phyloP scores from a whole-genome alignment of 1,139 yeast genomes.

The Debaryomyces sp. region DNA sequence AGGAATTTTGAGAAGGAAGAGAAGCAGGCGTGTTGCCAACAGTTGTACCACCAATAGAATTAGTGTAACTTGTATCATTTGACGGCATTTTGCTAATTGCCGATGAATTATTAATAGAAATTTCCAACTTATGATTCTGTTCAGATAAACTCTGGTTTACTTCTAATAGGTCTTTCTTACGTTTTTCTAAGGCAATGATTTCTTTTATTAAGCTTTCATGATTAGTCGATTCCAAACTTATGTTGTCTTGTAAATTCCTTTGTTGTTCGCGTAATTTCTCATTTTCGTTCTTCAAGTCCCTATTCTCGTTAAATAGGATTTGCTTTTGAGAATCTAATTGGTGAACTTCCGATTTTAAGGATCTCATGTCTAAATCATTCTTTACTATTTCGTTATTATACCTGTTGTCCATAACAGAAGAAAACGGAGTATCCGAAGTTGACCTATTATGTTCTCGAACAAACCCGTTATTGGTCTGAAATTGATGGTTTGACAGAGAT shows the following conservation, averaged over 20 bases:
- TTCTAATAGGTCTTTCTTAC: conserved; percentile 27
- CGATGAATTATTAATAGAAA: not conserved
- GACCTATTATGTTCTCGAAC: conserved; percentile 38
- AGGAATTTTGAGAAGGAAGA: conserved; percentile 7
- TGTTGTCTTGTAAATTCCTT: conserved; percentile 24
- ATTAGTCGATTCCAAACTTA: conserved; percentile 25
- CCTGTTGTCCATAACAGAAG: conserved; percentile 16
- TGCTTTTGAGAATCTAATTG: conserved; percentile 36
- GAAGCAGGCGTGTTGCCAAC: not conserved
- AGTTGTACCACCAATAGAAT: not conserved
- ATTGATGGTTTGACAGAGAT: conserved; percentile 20
- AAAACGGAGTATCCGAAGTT: conserved; percentile 39
- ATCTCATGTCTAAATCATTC: conserved; percentile 36
- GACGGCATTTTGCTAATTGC: not conserved
- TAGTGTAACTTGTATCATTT: conserved; percentile 4
- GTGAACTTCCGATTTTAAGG: conserved; percentile 44
- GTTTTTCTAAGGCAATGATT: conserved; percentile 29
- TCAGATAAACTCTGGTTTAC: conserved; percentile 28
- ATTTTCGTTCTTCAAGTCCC: conserved; percentile 32
- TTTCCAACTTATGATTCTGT: conserved; percentile 26
- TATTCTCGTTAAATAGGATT: conserved; percentile 31
- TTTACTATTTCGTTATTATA: conserved; percentile 12
- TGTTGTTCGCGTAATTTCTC: conserved; percentile 29
- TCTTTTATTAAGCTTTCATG: conserved; percentile 34
- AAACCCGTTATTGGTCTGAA: conserved; percentile 7